Percentiles rank a stretch among this genome's conserved stretches.
Conservation (phyloP, 441 rosid genomes). For the Hura crepitans region DNA sequence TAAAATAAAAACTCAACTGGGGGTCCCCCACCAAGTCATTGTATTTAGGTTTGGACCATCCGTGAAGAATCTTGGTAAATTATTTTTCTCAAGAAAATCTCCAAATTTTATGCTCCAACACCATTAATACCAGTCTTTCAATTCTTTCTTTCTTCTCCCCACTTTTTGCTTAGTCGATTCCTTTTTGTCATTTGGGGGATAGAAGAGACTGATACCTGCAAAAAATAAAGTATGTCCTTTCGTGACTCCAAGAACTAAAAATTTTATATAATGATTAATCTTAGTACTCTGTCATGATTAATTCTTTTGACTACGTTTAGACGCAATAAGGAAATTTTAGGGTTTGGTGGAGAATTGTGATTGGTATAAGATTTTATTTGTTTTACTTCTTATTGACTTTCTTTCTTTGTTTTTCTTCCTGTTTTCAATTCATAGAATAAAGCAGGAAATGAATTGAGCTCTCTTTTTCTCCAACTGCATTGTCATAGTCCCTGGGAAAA, state of each 20-base stretch:
- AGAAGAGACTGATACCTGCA: too few relatives aligned
- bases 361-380: neutral
- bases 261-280: fast-evolving
- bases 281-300: neutral
- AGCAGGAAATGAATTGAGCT: too few relatives aligned
- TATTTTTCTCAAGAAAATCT: too few relatives aligned
- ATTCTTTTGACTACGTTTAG: neutral
- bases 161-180: too few relatives aligned
- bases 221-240: too few relatives aligned
- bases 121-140: neutral
- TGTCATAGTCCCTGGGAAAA: too few relatives aligned
- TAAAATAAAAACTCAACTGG: neutral
- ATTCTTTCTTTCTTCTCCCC: too few relatives aligned
- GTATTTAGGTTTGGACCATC: constrained; percentile 11
- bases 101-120: neutral
- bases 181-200: too few relatives aligned
- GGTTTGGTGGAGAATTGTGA: neutral
- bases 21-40: constrained; percentile 6
- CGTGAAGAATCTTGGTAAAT: neutral
- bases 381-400: neutral
- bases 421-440: neutral
- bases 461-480: neutral
- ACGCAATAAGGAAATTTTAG: neutral
- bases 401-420: neutral
- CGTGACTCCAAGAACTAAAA: neutral